Conservation (phyloP, 2,329 filamentous ascomycete genomes). For the Coniochaeta sp. region DNA sequence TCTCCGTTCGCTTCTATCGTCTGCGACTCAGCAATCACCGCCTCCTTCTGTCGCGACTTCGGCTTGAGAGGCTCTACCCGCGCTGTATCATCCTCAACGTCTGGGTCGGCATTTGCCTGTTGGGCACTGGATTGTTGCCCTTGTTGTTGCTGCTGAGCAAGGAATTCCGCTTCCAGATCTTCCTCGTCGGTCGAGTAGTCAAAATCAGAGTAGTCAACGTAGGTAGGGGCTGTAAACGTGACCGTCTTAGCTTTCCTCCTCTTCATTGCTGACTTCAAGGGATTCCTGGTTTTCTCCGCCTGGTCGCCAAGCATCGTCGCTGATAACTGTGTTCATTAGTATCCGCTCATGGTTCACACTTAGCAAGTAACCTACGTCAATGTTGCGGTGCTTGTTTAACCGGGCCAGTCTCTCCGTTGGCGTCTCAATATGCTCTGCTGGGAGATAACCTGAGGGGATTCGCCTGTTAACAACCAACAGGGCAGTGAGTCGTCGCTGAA, state of each 20-base stretch:
- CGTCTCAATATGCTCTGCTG: slow-evolving; percentile 96
- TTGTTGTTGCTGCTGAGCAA: slow-evolving; percentile 21
- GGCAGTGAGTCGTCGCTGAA: slow-evolving; percentile 11
- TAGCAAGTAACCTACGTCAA: slow-evolving; percentile 63
- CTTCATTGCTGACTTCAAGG: slow-evolving; percentile 76
- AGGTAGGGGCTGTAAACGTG: slow-evolving; percentile 73
- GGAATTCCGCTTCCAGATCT: slow-evolving; percentile 33
- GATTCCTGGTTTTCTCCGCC: slow-evolving; percentile 72
- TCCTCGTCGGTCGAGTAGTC: slow-evolving; percentile 82
- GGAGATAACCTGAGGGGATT: slow-evolving; percentile 69
- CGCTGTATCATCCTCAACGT: slow-evolving; percentile 41
- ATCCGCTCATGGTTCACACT: not conserved
- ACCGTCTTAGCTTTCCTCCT: slow-evolving; percentile 80
- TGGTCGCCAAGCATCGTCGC: slow-evolving; percentile 57
- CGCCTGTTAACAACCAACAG: not conserved
- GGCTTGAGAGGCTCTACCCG: slow-evolving; percentile 50
- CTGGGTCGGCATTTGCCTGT: slow-evolving; percentile 21
- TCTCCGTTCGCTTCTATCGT: slow-evolving; percentile 24
- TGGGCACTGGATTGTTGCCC: slow-evolving; percentile 16
- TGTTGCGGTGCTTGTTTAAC: slow-evolving; percentile 95
- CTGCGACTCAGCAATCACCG: slow-evolving; percentile 21
- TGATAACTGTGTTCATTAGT: slow-evolving; percentile 42
- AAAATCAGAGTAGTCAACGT: slow-evolving; percentile 79
- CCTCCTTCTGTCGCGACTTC: slow-evolving; percentile 30
- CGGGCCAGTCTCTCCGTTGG: slow-evolving; percentile 90